Base-by-base conservation (phyloP, 441 rosid genomes). In the Brassica hybrid region DNA sequence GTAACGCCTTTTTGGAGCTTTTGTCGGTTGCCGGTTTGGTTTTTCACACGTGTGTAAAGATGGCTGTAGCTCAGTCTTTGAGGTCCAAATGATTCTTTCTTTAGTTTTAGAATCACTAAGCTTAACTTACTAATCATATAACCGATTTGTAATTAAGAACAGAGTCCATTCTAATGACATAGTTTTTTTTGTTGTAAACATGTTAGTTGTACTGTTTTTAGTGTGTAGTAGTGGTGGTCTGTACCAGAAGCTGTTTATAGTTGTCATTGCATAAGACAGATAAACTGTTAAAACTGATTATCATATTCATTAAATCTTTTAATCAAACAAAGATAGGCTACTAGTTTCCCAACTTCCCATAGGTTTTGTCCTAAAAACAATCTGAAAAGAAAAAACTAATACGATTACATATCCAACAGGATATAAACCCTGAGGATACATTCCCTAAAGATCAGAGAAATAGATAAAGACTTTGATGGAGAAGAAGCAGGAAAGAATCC, bases 401-500 rank as follows among this genome's bases (percentile, higher is more conserved):
- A 48, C 13, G 17, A 48, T 14, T 7, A 52, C 21, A 54, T 54
- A 73, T 52, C 80, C 77, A 67, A 66, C 58, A 66, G 19, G 19
- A 10, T 27, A 43, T 34, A 71, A 65, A 50, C 10, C 75, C 13
- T 52, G 57, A 64, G 36, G 41, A 60, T 56, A 25, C 25, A 50
- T 65, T 21, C 27, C 62, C 10, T 21, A n/a, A 41, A 27, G 61
- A 43, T 45, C 77, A 61, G 52, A 72, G 48, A 61, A 25, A 67
- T 67, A 32, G 56, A 73, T 0, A n/a, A 48, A 18, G 50, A 6
- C 43, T 52, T 50, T 67, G 76, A 73, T 58, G 60, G 60, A 66
- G 36, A 60, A 62, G 64, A 69, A 70, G 36, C 75, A 64, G 72
- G 9, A 59, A 52, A n/a, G 25, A 45, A 6, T 71, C 41, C 72